Percentiles rank a stretch among this genome's conserved stretches.
Evolutionary conservation across 164 flowering plant genomes (phyloP).

Genomic region (Taxillus chinensis): DNA sequence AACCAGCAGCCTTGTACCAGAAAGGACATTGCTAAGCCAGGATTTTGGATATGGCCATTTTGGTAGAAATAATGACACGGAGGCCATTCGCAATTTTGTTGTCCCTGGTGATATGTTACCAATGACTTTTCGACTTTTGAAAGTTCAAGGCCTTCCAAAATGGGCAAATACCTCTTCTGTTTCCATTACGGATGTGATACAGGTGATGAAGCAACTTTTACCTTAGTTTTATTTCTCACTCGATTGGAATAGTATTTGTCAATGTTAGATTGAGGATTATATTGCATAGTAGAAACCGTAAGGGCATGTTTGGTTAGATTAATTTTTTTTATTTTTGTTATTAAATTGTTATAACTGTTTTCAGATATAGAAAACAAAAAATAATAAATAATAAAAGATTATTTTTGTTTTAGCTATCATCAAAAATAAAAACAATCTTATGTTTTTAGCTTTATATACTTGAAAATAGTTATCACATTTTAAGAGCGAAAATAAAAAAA

Average conservation of each 20-base stretch:
- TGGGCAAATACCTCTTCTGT: slow-evolving; percentile 90
- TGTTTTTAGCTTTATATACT: too few relatives aligned
- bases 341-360: too few relatives aligned
- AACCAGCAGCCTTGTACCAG: slow-evolving; percentile 8
- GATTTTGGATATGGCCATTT: slow-evolving; percentile 10
- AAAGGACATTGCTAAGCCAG: slow-evolving; percentile 5
- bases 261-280: neutral
- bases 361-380: too few relatives aligned
- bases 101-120: slow-evolving; percentile 40
- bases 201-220: slow-evolving; percentile 34
- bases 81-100: slow-evolving; percentile 51
- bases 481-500: too few relatives aligned
- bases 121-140: slow-evolving; percentile 62
- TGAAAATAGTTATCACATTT: too few relatives aligned
- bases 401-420: too few relatives aligned
- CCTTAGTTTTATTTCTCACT: neutral
- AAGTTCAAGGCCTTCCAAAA: slow-evolving; percentile 67
- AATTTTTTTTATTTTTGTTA: too few relatives aligned
- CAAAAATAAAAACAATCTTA: too few relatives aligned
- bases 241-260: neutral
- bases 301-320: too few relatives aligned
- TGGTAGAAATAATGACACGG: slow-evolving; percentile 13
- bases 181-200: slow-evolving; percentile 68
- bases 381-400: too few relatives aligned
- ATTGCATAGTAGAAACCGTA: too few relatives aligned